Evolutionary conservation across 176 grass and related monocot genomes (phyloP).

Genomic region (barley (Hordeum vulgare)): DNA sequence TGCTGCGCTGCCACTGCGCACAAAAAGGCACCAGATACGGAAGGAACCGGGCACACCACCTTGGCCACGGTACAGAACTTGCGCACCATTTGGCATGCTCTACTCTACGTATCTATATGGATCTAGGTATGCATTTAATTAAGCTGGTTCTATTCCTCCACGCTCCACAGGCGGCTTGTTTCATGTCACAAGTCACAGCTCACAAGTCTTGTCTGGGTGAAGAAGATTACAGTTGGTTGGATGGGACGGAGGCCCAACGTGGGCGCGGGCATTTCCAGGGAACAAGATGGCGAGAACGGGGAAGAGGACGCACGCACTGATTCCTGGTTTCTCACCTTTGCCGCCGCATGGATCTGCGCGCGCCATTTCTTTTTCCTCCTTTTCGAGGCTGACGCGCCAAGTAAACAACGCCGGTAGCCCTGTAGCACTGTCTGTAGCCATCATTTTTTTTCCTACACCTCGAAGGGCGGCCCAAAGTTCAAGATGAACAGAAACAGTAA

Average conservation of each 20-base stretch:
- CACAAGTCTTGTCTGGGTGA: neutral
- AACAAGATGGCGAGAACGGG: conserved; percentile 17
- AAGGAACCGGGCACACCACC: neutral
- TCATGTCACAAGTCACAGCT: neutral
- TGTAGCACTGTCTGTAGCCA: neutral
- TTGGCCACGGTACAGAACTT: neutral
- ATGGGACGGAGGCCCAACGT: neutral
- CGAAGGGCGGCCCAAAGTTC: neutral
- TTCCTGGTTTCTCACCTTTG: neutral
- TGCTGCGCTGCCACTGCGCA: neutral
- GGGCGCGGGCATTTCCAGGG: conserved; percentile 20
- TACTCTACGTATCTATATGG: neutral
- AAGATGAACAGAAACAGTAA: neutral
- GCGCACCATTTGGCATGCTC: neutral
- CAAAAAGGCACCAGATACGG: neutral
- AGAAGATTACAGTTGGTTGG: neutral
- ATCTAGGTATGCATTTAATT: neutral
- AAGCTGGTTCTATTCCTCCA: too few species aligned
- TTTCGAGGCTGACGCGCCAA: neutral
- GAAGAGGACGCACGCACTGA: conserved; percentile 8
- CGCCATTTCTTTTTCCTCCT: neutral
- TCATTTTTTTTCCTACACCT: neutral
- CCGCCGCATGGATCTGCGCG: neutral
- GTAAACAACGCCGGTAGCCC: conserved; percentile 1
- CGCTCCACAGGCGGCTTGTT: too few species aligned